Base-by-base conservation (phyloP, 805 yeast genomes). In the Brettanomyces nanus region DNA sequence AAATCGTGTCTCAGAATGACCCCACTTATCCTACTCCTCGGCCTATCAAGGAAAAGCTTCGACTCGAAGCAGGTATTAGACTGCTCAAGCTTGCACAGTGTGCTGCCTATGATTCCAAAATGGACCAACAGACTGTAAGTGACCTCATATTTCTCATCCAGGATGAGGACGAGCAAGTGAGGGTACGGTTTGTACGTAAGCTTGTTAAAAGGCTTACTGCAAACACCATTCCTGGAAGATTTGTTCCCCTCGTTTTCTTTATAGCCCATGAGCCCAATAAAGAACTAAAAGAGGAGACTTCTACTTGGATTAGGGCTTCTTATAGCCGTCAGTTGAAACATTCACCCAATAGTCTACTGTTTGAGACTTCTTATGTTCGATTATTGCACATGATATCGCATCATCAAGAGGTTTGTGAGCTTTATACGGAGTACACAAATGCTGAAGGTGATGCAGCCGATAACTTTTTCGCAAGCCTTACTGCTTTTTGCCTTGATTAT, bases 191-290 rank as follows among this genome's bases (percentile, higher is more conserved):
- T 44, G 54, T 79, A 27, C 59, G 59, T 21, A 63, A 64, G 26
- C 47, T 85, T 42, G 73, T 77, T 42, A 66, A 66, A 26, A 64
- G 66, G 38, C 58, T 83, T 35, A 68, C 77, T 20, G 56, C 60
- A 19, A 76, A 69, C 36, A 45, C 54, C 7, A 66, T 86, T 3
- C 75, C 94, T 1, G 79, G 78, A 39, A 69, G 75, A 43, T 85
- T 78, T 48, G 50, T 82, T 31, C 79, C 86, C 1, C 54, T 85
- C 18, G 62, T 84, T 1, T 85, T 81, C 53, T 80, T 84, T 52
- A 66, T 73, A 48, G 95, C 92, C 1, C 77, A 75, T 51, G 97
- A 87, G 51, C 90, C 94, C 0, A 69, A 73, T 21, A 48, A 47
- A 3, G 56, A 57, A 1, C 52, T 85, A 28, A 72, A 67, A 42